phyloP scores from a whole-genome alignment of 2,329 filamentous ascomycete genomes.

The Beauveria rudraprayagi region DNA sequence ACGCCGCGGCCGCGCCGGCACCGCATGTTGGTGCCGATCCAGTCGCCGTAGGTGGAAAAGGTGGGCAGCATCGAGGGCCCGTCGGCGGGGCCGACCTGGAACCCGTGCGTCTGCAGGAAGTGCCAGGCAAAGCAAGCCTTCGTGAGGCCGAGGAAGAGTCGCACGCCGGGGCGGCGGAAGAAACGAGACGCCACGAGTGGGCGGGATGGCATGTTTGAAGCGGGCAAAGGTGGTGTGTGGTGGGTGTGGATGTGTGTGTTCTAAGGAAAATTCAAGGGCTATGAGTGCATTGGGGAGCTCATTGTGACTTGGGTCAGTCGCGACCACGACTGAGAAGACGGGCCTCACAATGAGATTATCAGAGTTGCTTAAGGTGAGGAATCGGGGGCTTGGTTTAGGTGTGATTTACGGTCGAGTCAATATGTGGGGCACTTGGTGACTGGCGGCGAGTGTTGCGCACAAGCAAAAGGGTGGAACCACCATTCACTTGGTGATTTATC shows the following conservation, averaged over 20 bases:
- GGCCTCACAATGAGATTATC: background rate
- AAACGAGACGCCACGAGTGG: background rate
- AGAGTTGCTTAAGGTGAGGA: background rate
- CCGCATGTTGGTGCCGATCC: slow-evolving; percentile 58
- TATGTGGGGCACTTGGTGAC: background rate
- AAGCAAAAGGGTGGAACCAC: no score
- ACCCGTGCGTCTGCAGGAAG: slow-evolving; percentile 49
- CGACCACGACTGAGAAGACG: no score
- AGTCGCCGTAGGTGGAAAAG: slow-evolving; percentile 59
- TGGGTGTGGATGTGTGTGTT: no score
- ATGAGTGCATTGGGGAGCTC: background rate
- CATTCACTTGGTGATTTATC: no score
- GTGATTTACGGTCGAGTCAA: no score
- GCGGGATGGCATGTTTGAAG: background rate
- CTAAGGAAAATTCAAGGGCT: background rate
- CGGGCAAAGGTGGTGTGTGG: no score
- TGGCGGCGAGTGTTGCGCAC: background rate
- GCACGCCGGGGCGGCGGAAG: background rate
- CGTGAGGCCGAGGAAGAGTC: background rate
- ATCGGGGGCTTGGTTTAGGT: no score
- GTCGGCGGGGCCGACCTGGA: slow-evolving; percentile 48
- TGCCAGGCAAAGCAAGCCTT: slow-evolving; percentile 16
- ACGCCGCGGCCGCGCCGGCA: slow-evolving; percentile 58
- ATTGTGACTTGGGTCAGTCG: background rate
- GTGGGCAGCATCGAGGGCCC: slow-evolving; percentile 91